Base-by-base conservation (phyloP, 73 alveolate species). In the Symbiodinium natans region DNA sequence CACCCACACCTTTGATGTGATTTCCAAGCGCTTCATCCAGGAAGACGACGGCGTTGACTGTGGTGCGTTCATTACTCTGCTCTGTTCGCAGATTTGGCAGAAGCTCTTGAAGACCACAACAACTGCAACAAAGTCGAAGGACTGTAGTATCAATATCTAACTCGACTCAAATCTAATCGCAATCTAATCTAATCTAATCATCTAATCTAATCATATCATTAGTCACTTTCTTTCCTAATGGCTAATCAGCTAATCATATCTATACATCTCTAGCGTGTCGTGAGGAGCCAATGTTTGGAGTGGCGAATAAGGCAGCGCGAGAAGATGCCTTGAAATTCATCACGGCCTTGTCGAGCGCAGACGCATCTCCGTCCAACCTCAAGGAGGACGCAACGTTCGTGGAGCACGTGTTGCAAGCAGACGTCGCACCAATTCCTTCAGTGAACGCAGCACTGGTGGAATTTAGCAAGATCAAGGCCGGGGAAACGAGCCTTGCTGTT, bases 81-180 rank as follows among this genome's bases (percentile, higher is more conserved):
- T 84, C 31, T 84, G 93, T 80, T 43, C 82, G 9, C 93, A 84
- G 19, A 46, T 84, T 11, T 5, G 48, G n/a, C 93, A 84, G 93
- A 84, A 84, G 77, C 48, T 84, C 80, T 48, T 84, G 4, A 40
- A 73, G 33, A 46, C 93, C 0, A 80, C 80, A n/a, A 46, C 82
- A 23, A 71, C 48, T 31, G 54, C 48, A 29, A 42, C 54, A 36
- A 43, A 46, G 77, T 80, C 93, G 46, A 84, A 84, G 93, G 93
- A n/a, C 38, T 11, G 1, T 38, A 4, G 25, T 34, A 1, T 23
- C 41, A 3, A 34, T 15, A 23, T 3, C 7, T 71, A 17, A 43
- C 56, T 43, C 5, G 56, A 43, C 56, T 43, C 5, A 11, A 43
- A 5, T 43, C 5, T 11, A 43, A n/a, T n/a, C n/a, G n/a, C n/a